Evolutionary conservation across 352 stramenopile genomes (phyloP), one percentile per base, ranked within the genome.

Genomic region (Pilasporangium apinafurcum): DNA sequence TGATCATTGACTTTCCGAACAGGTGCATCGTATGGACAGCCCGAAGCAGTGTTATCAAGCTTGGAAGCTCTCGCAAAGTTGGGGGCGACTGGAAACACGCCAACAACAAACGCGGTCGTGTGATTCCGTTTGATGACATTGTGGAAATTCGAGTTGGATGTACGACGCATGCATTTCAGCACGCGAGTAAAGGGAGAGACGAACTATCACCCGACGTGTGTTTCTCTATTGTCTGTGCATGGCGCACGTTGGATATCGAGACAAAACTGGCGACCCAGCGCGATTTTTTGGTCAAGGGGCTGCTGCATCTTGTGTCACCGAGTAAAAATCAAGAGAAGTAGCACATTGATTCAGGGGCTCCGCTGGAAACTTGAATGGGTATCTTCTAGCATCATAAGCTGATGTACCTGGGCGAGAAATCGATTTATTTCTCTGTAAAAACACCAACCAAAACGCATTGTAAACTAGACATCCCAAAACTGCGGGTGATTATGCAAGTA

Each of bases 231-330:
- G 48, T 86, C 13, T 77, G 60, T n/a, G 40, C 57, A 14, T 78
- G 62, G 64, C 62, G 75, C 56, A 84, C 75, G 7, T 59, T 91
- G 17, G 74, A 87, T 26, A 31, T 90, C 18, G 69, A 73, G 5
- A 48, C 83, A 12, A 65, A 82, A 29, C 51, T 57, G 14, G 21
- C 48, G 14, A 59, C 36, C 9, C 74, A 90, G 48, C 73, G 67
- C 35, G 61, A 78, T 7, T 86, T 84, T 28, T 44, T 91, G 32
- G 55, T 71, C 29, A 46, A 61, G 16, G 70, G 79, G 0, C 45
- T 91, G 26, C 56, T 43, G 24, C 49, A 57, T 39, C 48, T 83
- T 24, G 42, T 74, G n/a, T n/a, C n/a, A n/a, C n/a, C n/a, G n/a
- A n/a, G n/a, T n/a, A n/a, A n/a, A n/a, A n/a, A n/a, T n/a, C n/a